Conservation (phyloP, 2,329 filamentous ascomycete genomes). For the Penicillium hordei region DNA sequence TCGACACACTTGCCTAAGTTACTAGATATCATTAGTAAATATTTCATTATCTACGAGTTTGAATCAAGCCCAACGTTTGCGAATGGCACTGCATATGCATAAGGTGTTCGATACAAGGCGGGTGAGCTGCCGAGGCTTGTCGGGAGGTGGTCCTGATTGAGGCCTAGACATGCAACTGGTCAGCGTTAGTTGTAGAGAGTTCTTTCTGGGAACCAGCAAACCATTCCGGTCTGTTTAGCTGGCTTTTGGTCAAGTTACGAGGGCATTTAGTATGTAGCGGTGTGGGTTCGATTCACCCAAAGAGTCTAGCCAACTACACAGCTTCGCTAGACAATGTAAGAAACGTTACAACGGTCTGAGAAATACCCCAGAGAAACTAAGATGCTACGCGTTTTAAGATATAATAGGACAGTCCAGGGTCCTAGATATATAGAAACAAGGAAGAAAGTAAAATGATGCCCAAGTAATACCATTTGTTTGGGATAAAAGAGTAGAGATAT, state of each 20-base stretch:
- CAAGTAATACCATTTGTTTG: constrained; percentile 5
- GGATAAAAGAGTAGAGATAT: constrained; percentile 16
- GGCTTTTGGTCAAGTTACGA: neutral
- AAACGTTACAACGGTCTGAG: no score
- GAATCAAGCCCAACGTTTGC: neutral
- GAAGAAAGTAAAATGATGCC: neutral
- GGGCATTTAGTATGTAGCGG: neutral
- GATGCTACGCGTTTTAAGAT: neutral
- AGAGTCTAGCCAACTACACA: neutral
- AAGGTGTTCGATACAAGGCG: neutral
- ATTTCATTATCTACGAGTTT: neutral
- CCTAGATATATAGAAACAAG: neutral
- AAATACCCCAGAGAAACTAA: neutral
- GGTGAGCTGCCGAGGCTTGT: neutral
- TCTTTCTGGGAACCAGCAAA: no score
- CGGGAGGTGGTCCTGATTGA: neutral
- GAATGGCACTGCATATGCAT: neutral
- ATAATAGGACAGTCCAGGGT: neutral
- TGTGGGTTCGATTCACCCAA: neutral
- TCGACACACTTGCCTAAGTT: neutral
- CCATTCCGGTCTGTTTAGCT: neutral
- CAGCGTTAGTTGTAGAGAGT: neutral
- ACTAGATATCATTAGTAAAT: neutral
- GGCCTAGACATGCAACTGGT: neutral
- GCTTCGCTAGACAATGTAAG: neutral